phyloP scores from a whole-genome alignment of 1,139 yeast genomes.

The Saccharomyces hybrid region DNA sequence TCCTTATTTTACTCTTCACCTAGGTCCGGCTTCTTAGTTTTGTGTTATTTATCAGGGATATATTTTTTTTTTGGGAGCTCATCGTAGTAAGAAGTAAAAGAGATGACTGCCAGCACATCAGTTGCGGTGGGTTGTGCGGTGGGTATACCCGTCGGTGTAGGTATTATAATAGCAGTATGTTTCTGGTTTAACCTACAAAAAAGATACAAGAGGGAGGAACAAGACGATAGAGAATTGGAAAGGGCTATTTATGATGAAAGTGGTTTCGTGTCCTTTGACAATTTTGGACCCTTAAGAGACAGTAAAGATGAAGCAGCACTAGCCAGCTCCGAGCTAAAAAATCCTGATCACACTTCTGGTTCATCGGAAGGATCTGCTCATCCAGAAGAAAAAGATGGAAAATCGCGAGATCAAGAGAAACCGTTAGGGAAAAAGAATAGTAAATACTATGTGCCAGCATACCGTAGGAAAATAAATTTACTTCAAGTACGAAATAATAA shows the following conservation, averaged over 20 bases:
- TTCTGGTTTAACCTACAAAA: slow-evolving; percentile 35
- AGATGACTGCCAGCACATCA: slow-evolving; percentile 28
- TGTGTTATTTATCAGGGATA: background rate
- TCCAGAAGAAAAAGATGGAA: slow-evolving; percentile 5
- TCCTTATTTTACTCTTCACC: background rate
- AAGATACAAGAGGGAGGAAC: slow-evolving; percentile 33
- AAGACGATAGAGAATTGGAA: slow-evolving; percentile 29
- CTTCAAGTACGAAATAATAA: slow-evolving; percentile 7
- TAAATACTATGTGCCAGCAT: slow-evolving; percentile 34
- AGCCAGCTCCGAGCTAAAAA: slow-evolving; percentile 5
- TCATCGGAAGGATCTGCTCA: slow-evolving; percentile 7
- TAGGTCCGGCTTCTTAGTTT: background rate
- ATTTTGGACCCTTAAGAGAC: slow-evolving; percentile 21
- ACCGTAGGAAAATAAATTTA: slow-evolving; percentile 29
- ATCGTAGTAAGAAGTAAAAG: background rate
- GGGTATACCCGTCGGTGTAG: slow-evolving; percentile 39
- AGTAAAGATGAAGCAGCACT: slow-evolving; percentile 7
- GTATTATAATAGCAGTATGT: slow-evolving; percentile 29
- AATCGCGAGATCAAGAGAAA: background rate
- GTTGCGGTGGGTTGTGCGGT: slow-evolving; percentile 45
- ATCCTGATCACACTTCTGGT: background rate
- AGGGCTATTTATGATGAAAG: slow-evolving; percentile 28
- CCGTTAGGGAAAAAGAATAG: slow-evolving; percentile 7
- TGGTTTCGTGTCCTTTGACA: slow-evolving; percentile 29
- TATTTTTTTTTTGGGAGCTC: background rate